A percentile compares a stretch with the other conserved stretches of the same genome.
These are phyloP conservation scores for Solanum pennellii DNA, from an alignment of 257 asterid species.

Conservation along the genomic window DNA sequence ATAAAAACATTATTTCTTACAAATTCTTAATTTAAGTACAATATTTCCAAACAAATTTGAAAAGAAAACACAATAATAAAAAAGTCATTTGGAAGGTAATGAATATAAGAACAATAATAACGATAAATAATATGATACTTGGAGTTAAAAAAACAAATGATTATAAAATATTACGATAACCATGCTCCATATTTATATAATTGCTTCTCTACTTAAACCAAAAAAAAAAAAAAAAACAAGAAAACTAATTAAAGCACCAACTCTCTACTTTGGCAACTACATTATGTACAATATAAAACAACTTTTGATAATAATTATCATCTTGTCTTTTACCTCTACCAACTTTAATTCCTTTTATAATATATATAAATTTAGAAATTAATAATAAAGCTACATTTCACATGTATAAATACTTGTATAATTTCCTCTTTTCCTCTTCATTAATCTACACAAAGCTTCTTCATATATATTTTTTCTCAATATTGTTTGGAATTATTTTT, in stretches of 20 bases:
- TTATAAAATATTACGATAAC: no score
- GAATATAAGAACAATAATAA: no score
- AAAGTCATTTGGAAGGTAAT: background rate
- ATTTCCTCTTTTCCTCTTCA: background rate
- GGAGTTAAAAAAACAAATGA: background rate
- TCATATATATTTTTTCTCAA: background rate
- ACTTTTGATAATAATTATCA: background rate
- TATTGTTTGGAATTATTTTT: background rate
- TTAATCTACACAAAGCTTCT: background rate
- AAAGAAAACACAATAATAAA: no score
- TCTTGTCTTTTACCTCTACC: background rate
- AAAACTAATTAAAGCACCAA: background rate
- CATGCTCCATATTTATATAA: no score
- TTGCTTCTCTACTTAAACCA: no score
- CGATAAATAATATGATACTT: no score
- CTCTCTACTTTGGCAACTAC: background rate
- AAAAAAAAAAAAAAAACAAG: no score
- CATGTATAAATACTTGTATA: background rate
- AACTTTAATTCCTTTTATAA: background rate
- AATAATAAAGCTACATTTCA: background rate
- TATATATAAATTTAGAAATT: background rate
- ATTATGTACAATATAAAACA: background rate
- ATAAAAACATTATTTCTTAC: no score
- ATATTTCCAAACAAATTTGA: no score
- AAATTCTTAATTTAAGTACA: no score